Evolutionary conservation across 306 rosid genomes (phyloP).

Genomic region (Rosa lucieae): DNA sequence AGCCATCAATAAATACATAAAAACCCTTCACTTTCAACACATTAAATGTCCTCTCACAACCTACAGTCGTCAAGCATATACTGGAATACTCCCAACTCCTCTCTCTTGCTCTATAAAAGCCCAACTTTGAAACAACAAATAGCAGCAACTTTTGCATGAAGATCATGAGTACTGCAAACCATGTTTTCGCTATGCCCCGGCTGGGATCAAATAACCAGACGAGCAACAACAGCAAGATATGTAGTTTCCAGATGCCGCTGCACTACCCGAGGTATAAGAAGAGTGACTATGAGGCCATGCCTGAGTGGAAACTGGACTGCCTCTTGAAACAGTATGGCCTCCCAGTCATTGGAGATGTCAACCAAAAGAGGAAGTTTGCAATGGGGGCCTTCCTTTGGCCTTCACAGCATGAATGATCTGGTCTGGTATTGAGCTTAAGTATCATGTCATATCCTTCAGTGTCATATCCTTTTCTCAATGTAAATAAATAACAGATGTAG

Average conservation of each 20-base stretch:
- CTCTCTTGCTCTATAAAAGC: constrained; percentile 20
- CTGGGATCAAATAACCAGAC: not conserved
- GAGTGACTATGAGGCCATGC: constrained; percentile 38
- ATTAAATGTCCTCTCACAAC: not conserved
- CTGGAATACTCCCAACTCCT: constrained; percentile 21
- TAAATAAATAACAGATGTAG: constrained; percentile 9
- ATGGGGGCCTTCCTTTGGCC: constrained; percentile 49
- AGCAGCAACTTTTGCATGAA: constrained; percentile 19
- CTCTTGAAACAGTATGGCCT: constrained; percentile 37
- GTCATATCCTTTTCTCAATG: not conserved
- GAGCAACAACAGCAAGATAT: constrained; percentile 15
- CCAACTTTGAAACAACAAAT: constrained; percentile 1
- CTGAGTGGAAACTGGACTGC: constrained; percentile 42
- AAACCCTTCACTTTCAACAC: constrained; percentile 26
- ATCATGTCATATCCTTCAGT: not conserved
- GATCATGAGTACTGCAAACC: constrained; percentile 29
- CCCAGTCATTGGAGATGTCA: constrained; percentile 25
- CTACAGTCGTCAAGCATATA: constrained; percentile 15
- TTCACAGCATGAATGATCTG: constrained; percentile 24
- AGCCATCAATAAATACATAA: not conserved
- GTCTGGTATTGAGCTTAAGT: not conserved
- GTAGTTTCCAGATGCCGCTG: constrained; percentile 36
- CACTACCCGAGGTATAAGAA: constrained; percentile 37
- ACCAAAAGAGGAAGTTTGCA: constrained; percentile 40
- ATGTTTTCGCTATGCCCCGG: not conserved